Evolutionary conservation across 129 eudicot genomes (phyloP).

Genomic region (Flaveria sonorensis): DNA sequence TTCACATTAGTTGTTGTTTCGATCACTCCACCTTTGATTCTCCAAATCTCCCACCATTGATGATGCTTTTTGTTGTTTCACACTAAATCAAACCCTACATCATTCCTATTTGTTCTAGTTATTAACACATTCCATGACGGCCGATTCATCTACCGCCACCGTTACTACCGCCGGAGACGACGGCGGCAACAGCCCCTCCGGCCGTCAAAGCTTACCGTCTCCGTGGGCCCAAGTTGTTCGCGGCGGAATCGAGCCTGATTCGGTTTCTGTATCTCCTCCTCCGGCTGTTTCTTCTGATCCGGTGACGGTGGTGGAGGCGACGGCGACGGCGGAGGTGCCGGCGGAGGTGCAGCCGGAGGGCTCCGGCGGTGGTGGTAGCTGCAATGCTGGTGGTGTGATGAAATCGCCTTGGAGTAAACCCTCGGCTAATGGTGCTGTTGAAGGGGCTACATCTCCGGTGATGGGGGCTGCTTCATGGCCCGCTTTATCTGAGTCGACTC

Average conservation of each 20-base stretch:
- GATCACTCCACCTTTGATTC: too few species aligned
- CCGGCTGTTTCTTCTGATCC: constrained; percentile 21
- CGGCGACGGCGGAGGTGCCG: too few species aligned
- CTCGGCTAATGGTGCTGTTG: constrained; percentile 48
- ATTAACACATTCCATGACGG: constrained; percentile 23
- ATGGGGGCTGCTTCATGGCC: constrained; percentile 77
- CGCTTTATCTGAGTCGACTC: constrained; percentile 68
- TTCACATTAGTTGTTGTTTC: too few species aligned
- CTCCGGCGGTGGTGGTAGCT: background rate
- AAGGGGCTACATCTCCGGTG: constrained; percentile 29
- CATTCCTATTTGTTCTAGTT: too few species aligned
- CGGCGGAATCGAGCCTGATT: constrained; percentile 27
- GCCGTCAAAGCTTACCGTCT: constrained; percentile 17
- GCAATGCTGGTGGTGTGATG: constrained; percentile 52
- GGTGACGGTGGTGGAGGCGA: constrained; percentile 22
- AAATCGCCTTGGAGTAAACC: constrained; percentile 70
- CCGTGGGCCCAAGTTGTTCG: constrained; percentile 56
- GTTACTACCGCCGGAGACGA: constrained; percentile 20
- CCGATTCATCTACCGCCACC: constrained; percentile 31
- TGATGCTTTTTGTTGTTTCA: background rate
- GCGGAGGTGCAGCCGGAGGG: constrained; percentile 27
- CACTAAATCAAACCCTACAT: too few species aligned
- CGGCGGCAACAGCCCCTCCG: background rate
- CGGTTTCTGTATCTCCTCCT: background rate
- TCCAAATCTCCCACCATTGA: background rate